Evolutionary conservation across 2,329 filamentous ascomycete genomes (phyloP), one percentile per base, ranked within the genome.

Genomic region (Xylariaceae sp.): DNA sequence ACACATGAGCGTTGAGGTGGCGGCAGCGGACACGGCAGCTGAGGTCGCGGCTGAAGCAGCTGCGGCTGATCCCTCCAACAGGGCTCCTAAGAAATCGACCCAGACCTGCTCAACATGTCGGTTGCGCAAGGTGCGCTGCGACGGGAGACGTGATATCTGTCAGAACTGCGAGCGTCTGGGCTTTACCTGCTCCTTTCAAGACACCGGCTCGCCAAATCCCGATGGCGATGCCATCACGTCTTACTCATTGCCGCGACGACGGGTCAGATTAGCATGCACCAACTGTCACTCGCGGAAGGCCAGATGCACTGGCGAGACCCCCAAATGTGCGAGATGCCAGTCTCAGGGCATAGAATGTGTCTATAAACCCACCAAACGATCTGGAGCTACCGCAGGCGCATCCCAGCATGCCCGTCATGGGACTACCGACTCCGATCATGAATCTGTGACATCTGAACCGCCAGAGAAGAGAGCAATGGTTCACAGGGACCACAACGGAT

Each of bases 201-300:
- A 76, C 39, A 63, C 61, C 35, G 64, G 47, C 31, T 64, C 55
- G 22, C 63, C 54, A 18, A 61, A 60, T 47, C 54, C 47, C 44
- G 59, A 61, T 41, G 49, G 50, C 41, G 59, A 61, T 39, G 56
- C 64, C 40, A 51, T 65, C 22, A 65, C 67, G 11, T 56, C 65
- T 34, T 66, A 69, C 37, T 62, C 66, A n/a, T 55, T 76, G 38
- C 72, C 76, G 6, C 64, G 74, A 31, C 69, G 76, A 29, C 73
- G 76, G 17, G 76, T 78, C 33, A 69, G 75, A 34, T 69, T 77
- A 56, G 76, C 76, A 19, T 80, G 76, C 50, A 66, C 73, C 52
- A 76, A 70, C 53, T 80, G 76, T 56, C 76, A 80, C 48, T 71
- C 73, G 26, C 67, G 76, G 50, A 80, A 80, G 54, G 76, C 76